Percentiles rank a stretch among this genome's conserved stretches.
Evolutionary conservation across 164 flowering plant species (phyloP).

Genomic region (Vitis rotundifolia): DNA sequence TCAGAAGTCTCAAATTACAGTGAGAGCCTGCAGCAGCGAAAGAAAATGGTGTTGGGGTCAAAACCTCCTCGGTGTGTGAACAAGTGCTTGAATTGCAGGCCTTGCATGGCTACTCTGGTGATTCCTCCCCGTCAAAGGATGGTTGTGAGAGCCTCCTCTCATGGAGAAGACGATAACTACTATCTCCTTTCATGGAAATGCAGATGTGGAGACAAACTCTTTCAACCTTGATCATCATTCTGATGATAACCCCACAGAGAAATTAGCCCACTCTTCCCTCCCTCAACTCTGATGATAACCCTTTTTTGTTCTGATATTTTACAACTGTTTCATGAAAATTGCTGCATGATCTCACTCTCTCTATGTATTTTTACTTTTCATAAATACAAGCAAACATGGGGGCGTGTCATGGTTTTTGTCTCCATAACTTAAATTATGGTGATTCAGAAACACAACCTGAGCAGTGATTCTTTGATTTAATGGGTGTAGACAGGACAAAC

Average conservation of each 20-base stretch:
- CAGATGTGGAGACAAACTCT: constrained; percentile 70
- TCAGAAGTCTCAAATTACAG: constrained; percentile 2
- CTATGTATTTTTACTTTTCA: not conserved
- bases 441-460: too few species aligned
- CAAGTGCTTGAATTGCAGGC: constrained; percentile 76
- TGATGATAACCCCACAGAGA: not conserved
- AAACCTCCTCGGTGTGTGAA: constrained; percentile 72
- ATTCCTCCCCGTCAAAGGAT: constrained; percentile 44
- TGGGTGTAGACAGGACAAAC: too few species aligned
- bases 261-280: not conserved
- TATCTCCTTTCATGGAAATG: constrained; percentile 86
- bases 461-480: too few species aligned
- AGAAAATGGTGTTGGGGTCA: constrained; percentile 66
- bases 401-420: too few species aligned
- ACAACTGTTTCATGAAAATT: not conserved
- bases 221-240: constrained; percentile 41
- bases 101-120: constrained; percentile 68
- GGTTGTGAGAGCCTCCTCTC: constrained; percentile 9
- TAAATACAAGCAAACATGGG: too few species aligned
- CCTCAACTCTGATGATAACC: too few species aligned
- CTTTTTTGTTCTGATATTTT: not conserved
- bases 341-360: not conserved
- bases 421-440: too few species aligned
- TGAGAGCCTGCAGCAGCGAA: constrained; percentile 13
- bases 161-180: constrained; percentile 50